Evolutionary conservation across 768 basidiomycete genomes (phyloP), one percentile per base, ranked within the genome.

Genomic region (Chiua virens): DNA sequence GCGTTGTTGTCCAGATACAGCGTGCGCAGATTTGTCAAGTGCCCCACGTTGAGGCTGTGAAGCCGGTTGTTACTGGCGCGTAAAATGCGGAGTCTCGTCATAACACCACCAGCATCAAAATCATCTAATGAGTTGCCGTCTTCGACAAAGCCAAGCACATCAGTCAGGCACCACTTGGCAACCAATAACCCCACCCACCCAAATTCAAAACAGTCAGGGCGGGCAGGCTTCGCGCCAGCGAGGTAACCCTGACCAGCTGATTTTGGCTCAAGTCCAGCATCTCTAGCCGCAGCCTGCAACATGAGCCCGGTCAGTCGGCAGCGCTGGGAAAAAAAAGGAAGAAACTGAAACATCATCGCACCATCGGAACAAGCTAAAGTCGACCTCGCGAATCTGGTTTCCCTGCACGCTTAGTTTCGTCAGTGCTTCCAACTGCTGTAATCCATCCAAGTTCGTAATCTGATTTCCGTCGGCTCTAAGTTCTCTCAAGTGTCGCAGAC

Each of bases 1-100:
- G 69, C 68, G 65, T 97, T 96, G 68, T 86, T 85, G 75, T 99
- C 97, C 69, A 89, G 83, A 68, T 97, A 98, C 14, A 99, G 80
- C 65, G 91, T 96, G 57, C 93, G 83, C 61, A 98, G 71, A 67
- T 83, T 85, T 3, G 81, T 74, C 65, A 89, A 81, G 32, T 75
- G 70, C 30, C 76, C 77, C 57, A 79, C 78, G 62, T 92, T 78
- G 49, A 99, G 75, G 51, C 73, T 66, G 45, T 77, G 70, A 57
- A 99, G 70, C 35, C 82, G 78, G 72, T 99, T 99, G 64, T 83
- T 81, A 75, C 89, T 93, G 45, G 87, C 73, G 28, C 92, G 86
- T 46, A 98, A 80, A 42, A 92, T 85, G n/a, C 90, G 85, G 57
- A 99, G 70, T 57, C 79, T 81, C 28, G 79, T 70, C 80, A 94